phyloP scores from a whole-genome alignment of 2,329 filamentous ascomycete genomes.

The Aspergillus sojae region DNA sequence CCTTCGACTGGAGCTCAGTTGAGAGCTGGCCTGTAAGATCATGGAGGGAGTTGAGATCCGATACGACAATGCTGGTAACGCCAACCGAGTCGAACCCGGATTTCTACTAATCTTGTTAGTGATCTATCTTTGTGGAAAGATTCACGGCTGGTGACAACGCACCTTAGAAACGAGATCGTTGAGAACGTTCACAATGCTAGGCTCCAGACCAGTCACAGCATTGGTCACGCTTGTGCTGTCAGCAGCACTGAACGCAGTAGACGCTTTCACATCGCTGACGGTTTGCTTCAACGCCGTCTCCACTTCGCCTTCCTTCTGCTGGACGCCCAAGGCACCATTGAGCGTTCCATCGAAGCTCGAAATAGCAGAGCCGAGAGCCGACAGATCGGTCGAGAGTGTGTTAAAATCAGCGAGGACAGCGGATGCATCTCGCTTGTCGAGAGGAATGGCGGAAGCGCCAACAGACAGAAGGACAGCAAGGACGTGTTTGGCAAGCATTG shows the following conservation, averaged over 20 bases:
- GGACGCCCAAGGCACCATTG: not conserved
- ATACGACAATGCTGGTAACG: not conserved
- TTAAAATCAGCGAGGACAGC: not conserved
- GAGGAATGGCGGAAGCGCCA: not conserved
- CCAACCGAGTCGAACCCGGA: not conserved
- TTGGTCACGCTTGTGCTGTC: not conserved
- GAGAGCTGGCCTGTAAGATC: not conserved
- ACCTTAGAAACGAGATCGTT: not conserved
- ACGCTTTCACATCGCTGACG: not conserved
- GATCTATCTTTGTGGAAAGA: not conserved
- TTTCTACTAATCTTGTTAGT: not conserved
- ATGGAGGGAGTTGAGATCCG: not conserved
- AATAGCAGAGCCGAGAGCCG: not conserved
- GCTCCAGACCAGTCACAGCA: not conserved
- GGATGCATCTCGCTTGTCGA: not conserved
- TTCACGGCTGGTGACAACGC: not conserved
- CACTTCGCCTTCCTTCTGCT: not conserved
- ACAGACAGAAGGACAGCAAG: not conserved
- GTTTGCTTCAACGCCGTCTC: not conserved
- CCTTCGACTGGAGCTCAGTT: not conserved
- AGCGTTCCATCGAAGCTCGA: not conserved
- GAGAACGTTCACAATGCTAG: not conserved
- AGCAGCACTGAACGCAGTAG: not conserved
- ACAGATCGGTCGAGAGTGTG: not conserved
- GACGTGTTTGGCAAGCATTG: not conserved